Base-by-base conservation (phyloP, 2,329 filamentous ascomycete species). In the Trichoderma brevicompactum region DNA sequence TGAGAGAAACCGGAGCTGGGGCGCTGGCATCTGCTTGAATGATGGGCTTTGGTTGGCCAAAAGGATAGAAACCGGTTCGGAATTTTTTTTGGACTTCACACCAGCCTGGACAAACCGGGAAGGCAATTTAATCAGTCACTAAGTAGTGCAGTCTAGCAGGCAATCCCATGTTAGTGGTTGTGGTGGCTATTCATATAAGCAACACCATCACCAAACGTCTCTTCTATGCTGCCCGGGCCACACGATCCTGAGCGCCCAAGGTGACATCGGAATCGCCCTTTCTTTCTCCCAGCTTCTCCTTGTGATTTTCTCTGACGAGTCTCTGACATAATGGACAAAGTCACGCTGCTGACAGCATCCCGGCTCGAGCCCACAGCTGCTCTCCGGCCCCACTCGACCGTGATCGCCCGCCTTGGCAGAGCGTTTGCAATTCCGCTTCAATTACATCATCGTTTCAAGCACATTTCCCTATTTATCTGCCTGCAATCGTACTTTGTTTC, bases 321-420 rank as follows among this genome's bases (percentile, higher is more conserved):
- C 49, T 53, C 49, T 53, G 49, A 38, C 38, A 54, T 23, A 46
- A 67, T 78, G 76, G 75, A 77, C 68, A 76, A 78, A 66, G 72
- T 77, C 66, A 73, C 72, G 59, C 72, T 80, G 69, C 74, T 81
- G 64, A 75, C 79, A 49, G 73, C 77, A 67, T 76, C 78, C 54
- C 75, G 69, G 52, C 75, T 75, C 72, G 75, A 78, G 69, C 74
- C 76, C 3, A 68, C 68, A 8, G 71, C 72, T 32, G 69, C 72
- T 41, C 67, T 72, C 53, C 69, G 72, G 53, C 74, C 74, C 66
- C 73, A 72, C 65, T 75, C 74, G 17, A 70, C 74, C 44, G 60
- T 79, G 54, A 69, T 76, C 64, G 73, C 72, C 38, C 70, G 73
- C 40, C 70, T 80, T 28, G 69, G 69, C 15, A 77, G 79, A n/a